These are phyloP conservation scores for Thyridium curvatum DNA, from an alignment of 2,329 filamentous ascomycete genomes.

Conservation along the genomic window DNA sequence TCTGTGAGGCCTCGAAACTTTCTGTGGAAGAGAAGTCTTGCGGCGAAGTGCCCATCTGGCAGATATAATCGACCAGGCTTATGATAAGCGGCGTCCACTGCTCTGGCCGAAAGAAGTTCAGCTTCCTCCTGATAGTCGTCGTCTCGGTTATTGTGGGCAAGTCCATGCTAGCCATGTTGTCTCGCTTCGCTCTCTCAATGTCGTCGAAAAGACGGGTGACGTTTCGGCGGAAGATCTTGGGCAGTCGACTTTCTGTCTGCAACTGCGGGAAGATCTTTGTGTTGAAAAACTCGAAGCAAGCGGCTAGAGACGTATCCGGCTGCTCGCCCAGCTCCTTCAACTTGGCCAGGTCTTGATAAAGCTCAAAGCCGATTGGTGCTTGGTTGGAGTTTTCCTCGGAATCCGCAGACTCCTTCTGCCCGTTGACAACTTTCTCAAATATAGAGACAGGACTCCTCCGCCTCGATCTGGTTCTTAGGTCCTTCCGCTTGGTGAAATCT, in stretches of 20 bases:
- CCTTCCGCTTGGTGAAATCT: background rate
- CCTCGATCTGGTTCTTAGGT: background rate
- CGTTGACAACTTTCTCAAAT: conserved; percentile 13
- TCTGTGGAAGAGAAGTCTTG: conserved; percentile 16
- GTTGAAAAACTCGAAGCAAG: conserved; percentile 24
- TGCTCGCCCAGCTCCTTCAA: conserved; percentile 18
- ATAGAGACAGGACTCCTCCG: conserved; percentile 7
- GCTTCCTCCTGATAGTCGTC: conserved; percentile 25
- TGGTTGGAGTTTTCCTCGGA: background rate
- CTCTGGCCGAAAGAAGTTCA: conserved; percentile 22
- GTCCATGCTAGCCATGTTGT: conserved; percentile 16
- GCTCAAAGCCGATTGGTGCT: conserved; percentile 9
- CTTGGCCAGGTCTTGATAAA: conserved; percentile 18
- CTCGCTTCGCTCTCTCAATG: conserved; percentile 22
- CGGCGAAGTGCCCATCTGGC: conserved; percentile 15
- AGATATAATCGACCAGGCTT: conserved; percentile 23
- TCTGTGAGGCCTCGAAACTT: conserved; percentile 19
- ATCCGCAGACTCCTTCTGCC: conserved; percentile 1
- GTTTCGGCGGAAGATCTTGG: conserved; percentile 21
- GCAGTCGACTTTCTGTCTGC: conserved; percentile 13
- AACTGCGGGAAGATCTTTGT: conserved; percentile 21
- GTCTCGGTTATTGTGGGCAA: conserved; percentile 32
- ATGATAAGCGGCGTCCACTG: conserved; percentile 27
- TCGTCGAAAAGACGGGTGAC: conserved; percentile 21
- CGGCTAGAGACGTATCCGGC: conserved; percentile 8